Conservation (phyloP, 1,284 basidiomycete species). For the Apiotrichum siamense region DNA sequence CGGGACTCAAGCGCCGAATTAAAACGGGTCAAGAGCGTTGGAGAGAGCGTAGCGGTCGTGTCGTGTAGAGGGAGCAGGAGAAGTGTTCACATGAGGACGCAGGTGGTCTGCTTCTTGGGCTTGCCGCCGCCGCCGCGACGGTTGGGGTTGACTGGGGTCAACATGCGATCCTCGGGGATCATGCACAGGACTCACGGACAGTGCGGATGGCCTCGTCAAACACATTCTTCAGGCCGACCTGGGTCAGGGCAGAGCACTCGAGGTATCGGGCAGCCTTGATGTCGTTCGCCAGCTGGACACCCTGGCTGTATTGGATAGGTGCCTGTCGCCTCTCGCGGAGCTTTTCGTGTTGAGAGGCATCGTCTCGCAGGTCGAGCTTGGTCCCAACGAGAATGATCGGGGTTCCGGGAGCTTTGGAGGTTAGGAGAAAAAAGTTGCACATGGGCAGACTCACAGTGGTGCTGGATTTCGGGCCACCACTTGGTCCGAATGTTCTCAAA, state of each 20-base stretch:
- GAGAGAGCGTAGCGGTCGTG: neutral
- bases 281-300: conserved; percentile 83
- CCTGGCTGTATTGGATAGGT: conserved; percentile 79
- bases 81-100: conserved; percentile 37
- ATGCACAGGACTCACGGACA: conserved; percentile 69
- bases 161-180: too few relatives aligned
- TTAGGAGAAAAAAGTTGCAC: conserved; percentile 70
- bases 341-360: conserved; percentile 83
- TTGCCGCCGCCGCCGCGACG: conserved; percentile 35
- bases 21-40: neutral
- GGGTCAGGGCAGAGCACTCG: conserved; percentile 68
- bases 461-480: conserved; percentile 50
- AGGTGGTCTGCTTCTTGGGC: conserved; percentile 34
- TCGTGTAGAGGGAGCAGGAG: neutral
- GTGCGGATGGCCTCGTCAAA: conserved; percentile 91
- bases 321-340: conserved; percentile 91
- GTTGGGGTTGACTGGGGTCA: conserved; percentile 39
- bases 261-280: conserved; percentile 54
- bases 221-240: conserved; percentile 94
- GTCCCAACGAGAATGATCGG: conserved; percentile 95
- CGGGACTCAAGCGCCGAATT: neutral
- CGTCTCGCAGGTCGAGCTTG: conserved; percentile 95
- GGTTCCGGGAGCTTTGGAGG: conserved; percentile 80
- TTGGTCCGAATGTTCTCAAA: conserved; percentile 99
- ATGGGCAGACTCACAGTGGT: conserved; percentile 42